These are phyloP conservation scores for Avena atlantica DNA, from an alignment of 176 grass and related monocot species.

Conservation along the genomic window DNA sequence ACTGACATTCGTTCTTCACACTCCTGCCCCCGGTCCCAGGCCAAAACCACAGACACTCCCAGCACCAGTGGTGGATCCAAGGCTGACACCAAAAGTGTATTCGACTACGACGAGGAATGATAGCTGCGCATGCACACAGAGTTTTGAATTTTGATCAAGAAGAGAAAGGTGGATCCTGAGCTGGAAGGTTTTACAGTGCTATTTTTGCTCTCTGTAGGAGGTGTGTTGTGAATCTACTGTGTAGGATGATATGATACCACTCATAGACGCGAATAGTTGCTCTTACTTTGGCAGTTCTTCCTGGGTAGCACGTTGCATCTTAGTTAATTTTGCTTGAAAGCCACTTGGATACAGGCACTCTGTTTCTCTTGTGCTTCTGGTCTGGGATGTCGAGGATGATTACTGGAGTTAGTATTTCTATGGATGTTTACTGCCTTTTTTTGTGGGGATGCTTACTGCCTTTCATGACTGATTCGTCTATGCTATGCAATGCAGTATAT, in stretches of 20 bases:
- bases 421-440: not conserved
- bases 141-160: conserved; percentile 14
- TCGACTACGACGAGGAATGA: not conserved
- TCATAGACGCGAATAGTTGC: not conserved
- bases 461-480: not conserved
- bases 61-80: not conserved
- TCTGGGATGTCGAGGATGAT: conserved; percentile 20
- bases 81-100: not conserved
- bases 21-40: not conserved
- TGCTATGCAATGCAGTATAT: not conserved
- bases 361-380: conserved; percentile 5
- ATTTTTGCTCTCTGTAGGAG: conserved; percentile 26
- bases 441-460: not conserved
- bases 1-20: not conserved
- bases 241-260: conserved; percentile 17
- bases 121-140: not conserved
- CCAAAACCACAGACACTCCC: not conserved
- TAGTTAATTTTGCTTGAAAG: conserved; percentile 9
- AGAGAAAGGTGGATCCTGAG: conserved; percentile 1
- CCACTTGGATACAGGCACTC: not conserved
- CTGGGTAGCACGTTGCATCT: conserved; percentile 4
- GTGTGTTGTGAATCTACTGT: not conserved
- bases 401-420: not conserved
- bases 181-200: conserved; percentile 1
- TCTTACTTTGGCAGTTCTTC: not conserved